Percentiles rank a stretch among this genome's conserved stretches.
phyloP scores from a whole-genome alignment of 306 rosid species.

The Prunus kanzakura region DNA sequence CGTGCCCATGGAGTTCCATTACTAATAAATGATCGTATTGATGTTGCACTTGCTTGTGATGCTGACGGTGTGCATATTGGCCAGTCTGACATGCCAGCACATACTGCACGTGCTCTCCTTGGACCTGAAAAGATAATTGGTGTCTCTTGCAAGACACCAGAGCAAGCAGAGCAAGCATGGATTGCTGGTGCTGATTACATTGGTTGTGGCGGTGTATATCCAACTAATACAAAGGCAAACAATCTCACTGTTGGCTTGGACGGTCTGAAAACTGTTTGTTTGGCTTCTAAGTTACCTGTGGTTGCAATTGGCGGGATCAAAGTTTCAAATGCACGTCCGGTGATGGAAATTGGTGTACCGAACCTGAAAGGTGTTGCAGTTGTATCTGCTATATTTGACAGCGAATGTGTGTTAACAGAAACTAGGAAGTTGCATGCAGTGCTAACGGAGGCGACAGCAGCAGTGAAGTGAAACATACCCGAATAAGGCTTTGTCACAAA shows the following conservation, averaged over 20 bases:
- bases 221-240: constrained; percentile 74
- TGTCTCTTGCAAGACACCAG: constrained; percentile 86
- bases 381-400: constrained; percentile 83
- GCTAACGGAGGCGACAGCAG: constrained; percentile 40
- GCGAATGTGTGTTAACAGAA: constrained; percentile 58
- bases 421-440: constrained; percentile 53
- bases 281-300: constrained; percentile 77
- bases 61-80: constrained; percentile 97
- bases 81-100: constrained; percentile 86
- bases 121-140: constrained; percentile 89
- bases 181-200: constrained; percentile 77
- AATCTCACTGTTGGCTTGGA: constrained; percentile 73
- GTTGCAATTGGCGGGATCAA: constrained; percentile 92
- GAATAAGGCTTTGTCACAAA: neutral
- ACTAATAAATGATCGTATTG: constrained; percentile 80
- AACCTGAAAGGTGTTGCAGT: constrained; percentile 84
- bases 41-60: constrained; percentile 82
- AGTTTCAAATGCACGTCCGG: constrained; percentile 51
- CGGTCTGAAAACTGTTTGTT: constrained; percentile 60
- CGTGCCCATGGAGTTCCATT: constrained; percentile 64
- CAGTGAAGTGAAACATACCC: constrained; percentile 22
- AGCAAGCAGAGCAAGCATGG: constrained; percentile 89
- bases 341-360: constrained; percentile 62
- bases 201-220: constrained; percentile 86
- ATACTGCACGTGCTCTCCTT: constrained; percentile 53